Evolutionary conservation across 805 yeast species (phyloP).

Genomic region (Suhomyces sp.): DNA sequence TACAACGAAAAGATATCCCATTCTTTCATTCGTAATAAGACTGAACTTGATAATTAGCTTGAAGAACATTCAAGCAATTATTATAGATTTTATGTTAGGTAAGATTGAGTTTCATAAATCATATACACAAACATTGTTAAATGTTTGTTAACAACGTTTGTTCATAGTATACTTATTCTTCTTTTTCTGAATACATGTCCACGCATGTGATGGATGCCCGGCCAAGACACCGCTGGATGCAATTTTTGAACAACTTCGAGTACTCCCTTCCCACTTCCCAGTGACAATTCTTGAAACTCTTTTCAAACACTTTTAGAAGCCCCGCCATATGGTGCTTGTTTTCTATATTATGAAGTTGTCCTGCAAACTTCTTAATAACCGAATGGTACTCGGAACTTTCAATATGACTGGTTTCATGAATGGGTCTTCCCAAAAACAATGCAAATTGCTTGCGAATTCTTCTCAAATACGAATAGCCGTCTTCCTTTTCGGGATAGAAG

Average conservation of each 20-base stretch:
- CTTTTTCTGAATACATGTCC: slow-evolving; percentile 42
- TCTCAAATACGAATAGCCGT: slow-evolving; percentile 48
- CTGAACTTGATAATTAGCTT: no score
- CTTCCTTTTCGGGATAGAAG: slow-evolving; percentile 38
- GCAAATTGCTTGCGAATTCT: slow-evolving; percentile 46
- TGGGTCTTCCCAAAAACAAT: slow-evolving; percentile 22
- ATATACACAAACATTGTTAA: no score
- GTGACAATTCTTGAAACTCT: slow-evolving; percentile 31
- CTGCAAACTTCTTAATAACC: slow-evolving; percentile 40
- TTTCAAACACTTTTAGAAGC: slow-evolving; percentile 44
- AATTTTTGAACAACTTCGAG: slow-evolving; percentile 50
- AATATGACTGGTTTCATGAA: slow-evolving; percentile 4
- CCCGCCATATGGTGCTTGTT: slow-evolving; percentile 55
- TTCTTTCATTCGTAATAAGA: no score
- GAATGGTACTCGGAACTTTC: slow-evolving; percentile 39
- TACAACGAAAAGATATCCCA: no score
- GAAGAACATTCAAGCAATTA: no score
- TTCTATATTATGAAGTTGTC: slow-evolving; percentile 34
- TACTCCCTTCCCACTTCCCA: slow-evolving; percentile 61
- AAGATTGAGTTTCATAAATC: no score
- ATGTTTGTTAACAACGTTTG: no score
- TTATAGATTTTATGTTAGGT: no score
- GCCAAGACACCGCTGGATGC: slow-evolving; percentile 55
- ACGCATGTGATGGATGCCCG: slow-evolving; percentile 44
- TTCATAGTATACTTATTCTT: no score